Percentiles rank a stretch among this genome's conserved stretches.
Evolutionary conservation across 2,329 filamentous ascomycete species (phyloP).

Genomic region (Phialocephala sp.): DNA sequence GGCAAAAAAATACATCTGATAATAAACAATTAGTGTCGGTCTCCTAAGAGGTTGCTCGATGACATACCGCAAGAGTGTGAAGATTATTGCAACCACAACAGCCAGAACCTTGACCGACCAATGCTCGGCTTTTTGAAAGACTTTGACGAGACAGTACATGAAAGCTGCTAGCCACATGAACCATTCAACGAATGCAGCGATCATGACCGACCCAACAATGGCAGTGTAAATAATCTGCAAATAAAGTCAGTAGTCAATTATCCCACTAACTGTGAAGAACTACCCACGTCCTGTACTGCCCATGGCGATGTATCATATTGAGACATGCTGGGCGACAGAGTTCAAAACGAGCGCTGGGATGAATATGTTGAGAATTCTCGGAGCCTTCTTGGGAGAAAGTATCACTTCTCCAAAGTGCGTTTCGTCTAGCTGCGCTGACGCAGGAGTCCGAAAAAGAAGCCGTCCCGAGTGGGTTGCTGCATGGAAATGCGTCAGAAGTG

Average conservation of each 20-base stretch:
- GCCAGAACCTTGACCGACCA: slow-evolving; percentile 82
- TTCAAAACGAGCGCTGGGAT: slow-evolving; percentile 7
- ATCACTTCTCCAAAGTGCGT: slow-evolving; percentile 15
- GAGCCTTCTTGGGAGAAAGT: neutral
- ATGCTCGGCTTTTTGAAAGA: slow-evolving; percentile 86
- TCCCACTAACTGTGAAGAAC: neutral
- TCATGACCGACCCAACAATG: slow-evolving; percentile 80
- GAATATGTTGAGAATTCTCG: neutral
- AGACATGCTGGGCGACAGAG: slow-evolving; percentile 46
- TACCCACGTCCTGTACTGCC: slow-evolving; percentile 56
- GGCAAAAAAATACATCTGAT: slow-evolving; percentile 82
- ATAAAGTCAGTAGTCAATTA: slow-evolving; percentile 22
- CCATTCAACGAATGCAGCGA: slow-evolving; percentile 90
- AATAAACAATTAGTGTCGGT: neutral
- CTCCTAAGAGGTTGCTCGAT: neutral
- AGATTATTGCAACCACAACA: slow-evolving; percentile 74
- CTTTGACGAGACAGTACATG: slow-evolving; percentile 87
- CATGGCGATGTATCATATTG: slow-evolving; percentile 51
- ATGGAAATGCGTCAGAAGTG: slow-evolving; percentile 27
- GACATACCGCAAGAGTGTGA: slow-evolving; percentile 74
- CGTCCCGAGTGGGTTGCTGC: slow-evolving; percentile 31
- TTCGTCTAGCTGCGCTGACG: slow-evolving; percentile 22
- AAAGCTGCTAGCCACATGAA: slow-evolving; percentile 95
- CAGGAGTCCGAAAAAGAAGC: slow-evolving; percentile 26
- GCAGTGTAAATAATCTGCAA: slow-evolving; percentile 81